Conservation (phyloP, 305 asterid genomes). For the Solanum hybrid region DNA sequence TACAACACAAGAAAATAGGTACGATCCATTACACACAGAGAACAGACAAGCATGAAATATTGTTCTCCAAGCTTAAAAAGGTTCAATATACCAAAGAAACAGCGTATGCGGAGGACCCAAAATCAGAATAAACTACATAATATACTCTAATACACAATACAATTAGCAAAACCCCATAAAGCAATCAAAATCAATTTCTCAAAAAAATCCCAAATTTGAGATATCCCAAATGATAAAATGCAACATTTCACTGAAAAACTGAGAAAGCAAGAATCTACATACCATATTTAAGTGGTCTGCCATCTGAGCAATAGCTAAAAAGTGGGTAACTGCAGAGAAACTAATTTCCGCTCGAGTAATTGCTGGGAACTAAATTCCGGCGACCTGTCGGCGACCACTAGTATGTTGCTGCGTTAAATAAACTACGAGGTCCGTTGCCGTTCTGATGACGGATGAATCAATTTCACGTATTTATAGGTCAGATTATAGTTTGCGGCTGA, state of each 20-base stretch:
- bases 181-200: not conserved
- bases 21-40: not conserved
- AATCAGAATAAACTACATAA: not conserved
- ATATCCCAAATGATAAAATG: not conserved
- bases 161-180: not conserved
- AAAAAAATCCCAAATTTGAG: not conserved
- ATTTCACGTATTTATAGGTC: not conserved
- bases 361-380: not conserved
- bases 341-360: not conserved
- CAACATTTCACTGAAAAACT: not conserved
- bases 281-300: not conserved
- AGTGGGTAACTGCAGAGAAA: not conserved
- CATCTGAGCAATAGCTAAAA: not conserved
- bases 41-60: not conserved
- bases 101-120: not conserved
- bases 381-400: not conserved
- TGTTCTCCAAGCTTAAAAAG: not conserved
- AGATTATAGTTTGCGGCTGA: not conserved
- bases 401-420: not conserved
- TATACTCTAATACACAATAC: not conserved
- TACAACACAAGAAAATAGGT: not conserved
- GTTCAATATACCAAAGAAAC: not conserved
- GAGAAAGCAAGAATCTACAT: not conserved
- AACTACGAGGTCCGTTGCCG: not conserved
- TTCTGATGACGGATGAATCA: not conserved